These are phyloP conservation scores for Cystoderma amianthinum DNA, from an alignment of 768 basidiomycete species.

Conservation along the genomic window DNA sequence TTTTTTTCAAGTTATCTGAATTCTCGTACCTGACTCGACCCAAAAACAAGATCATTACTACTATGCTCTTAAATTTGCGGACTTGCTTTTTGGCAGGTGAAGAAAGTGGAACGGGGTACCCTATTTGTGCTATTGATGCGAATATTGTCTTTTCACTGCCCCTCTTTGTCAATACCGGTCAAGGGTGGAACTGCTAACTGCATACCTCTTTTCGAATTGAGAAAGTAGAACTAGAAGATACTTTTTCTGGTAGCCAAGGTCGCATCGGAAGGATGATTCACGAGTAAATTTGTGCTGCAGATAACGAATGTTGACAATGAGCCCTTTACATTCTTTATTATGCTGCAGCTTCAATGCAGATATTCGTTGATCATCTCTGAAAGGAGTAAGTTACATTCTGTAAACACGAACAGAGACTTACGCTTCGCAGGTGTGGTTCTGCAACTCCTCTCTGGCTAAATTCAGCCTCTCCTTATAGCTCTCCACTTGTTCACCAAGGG, in stretches of 20 bases:
- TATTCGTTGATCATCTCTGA: conserved; percentile 49
- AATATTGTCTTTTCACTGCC: conserved; percentile 63
- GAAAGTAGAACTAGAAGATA: conserved; percentile 76
- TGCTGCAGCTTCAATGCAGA: conserved; percentile 56
- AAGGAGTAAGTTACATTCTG: too few relatives aligned
- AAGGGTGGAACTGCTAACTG: neutral
- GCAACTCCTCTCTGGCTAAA: conserved; percentile 38
- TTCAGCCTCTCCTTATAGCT: conserved; percentile 42
- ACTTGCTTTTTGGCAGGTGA: conserved; percentile 23
- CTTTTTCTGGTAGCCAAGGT: conserved; percentile 80
- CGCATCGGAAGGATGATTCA: conserved; percentile 72
- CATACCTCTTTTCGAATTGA: conserved; percentile 66
- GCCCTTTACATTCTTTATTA: conserved; percentile 83
- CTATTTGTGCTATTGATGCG: conserved; percentile 70
- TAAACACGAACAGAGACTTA: too few relatives aligned
- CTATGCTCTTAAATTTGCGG: conserved; percentile 51
- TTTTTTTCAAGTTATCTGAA: conserved; percentile 12
- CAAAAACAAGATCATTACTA: conserved; percentile 56
- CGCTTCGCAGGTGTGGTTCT: conserved; percentile 54
- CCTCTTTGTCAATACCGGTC: conserved; percentile 1
- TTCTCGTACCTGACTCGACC: conserved; percentile 47
- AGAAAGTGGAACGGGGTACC: conserved; percentile 46
- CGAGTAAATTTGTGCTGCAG: conserved; percentile 88
- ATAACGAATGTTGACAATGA: conserved; percentile 87
- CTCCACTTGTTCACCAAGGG: conserved; percentile 63